Percentiles rank a stretch among this genome's conserved stretches.
These are phyloP conservation scores for Solanum peruvianum DNA, from an alignment of 257 asterid species.

Conservation along the genomic window DNA sequence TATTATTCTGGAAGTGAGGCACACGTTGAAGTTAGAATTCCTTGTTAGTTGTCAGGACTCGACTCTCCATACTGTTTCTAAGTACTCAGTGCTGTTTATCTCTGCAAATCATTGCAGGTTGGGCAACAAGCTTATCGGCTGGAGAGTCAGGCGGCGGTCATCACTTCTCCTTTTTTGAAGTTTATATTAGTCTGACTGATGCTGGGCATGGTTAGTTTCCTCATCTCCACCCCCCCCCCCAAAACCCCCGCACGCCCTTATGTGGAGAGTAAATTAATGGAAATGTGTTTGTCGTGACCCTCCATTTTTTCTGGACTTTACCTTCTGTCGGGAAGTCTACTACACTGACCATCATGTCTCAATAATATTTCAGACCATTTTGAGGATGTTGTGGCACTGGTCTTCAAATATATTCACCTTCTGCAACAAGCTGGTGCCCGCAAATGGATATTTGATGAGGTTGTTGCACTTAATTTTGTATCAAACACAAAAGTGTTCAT, in stretches of 20 bases:
- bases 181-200: slow-evolving; percentile 71
- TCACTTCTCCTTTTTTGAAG: slow-evolving; percentile 73
- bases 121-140: slow-evolving; percentile 94
- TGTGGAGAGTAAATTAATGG: background rate
- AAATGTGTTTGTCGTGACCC: background rate
- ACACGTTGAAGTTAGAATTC: background rate
- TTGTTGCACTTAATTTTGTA: slow-evolving; percentile 4
- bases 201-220: slow-evolving; percentile 79
- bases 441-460: slow-evolving; percentile 97
- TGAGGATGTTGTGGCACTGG: slow-evolving; percentile 79
- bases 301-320: background rate
- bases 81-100: background rate
- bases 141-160: slow-evolving; percentile 75
- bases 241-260: background rate
- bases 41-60: background rate
- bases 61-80: background rate
- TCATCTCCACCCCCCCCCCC: background rate
- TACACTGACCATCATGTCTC: background rate
- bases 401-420: slow-evolving; percentile 67
- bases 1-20: background rate
- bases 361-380: slow-evolving; percentile 59
- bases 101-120: slow-evolving; percentile 43
- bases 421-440: slow-evolving; percentile 70
- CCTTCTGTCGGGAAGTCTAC: background rate
- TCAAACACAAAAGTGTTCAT: background rate